phyloP scores from a whole-genome alignment of 2,329 filamentous ascomycete species.

The Cercospora sp. region DNA sequence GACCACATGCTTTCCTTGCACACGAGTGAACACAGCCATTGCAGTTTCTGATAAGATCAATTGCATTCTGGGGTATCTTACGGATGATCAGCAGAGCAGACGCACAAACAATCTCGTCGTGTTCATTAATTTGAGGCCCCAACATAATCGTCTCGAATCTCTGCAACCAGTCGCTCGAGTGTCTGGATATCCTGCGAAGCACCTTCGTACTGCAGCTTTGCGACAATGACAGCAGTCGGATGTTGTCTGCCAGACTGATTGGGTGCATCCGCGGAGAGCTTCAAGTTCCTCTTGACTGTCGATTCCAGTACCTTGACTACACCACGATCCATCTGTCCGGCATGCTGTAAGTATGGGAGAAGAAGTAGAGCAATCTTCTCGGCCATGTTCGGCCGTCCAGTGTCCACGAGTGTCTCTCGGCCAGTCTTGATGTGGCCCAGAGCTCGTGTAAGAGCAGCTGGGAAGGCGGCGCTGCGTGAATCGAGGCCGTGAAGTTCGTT shows the following conservation, averaged over 20 bases:
- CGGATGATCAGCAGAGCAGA: not conserved
- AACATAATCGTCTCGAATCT: constrained; percentile 15
- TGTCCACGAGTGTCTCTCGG: constrained; percentile 41
- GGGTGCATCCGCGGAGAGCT: constrained; percentile 8
- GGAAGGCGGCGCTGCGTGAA: constrained; percentile 67
- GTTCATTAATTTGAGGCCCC: not conserved
- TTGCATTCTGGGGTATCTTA: constrained; percentile 2
- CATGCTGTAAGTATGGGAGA: constrained; percentile 46
- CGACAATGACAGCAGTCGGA: constrained; percentile 4
- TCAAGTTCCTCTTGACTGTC: constrained; percentile 40
- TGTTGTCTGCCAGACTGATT: constrained; percentile 12
- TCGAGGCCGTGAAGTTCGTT: constrained; percentile 68
- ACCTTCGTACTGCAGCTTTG: constrained; percentile 14
- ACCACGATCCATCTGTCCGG: constrained; percentile 53
- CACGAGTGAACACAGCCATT: too few species aligned
- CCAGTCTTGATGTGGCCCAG: constrained; percentile 63
- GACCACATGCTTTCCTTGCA: too few species aligned
- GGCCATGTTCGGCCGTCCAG: constrained; percentile 43
- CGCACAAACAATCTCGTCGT: not conserved
- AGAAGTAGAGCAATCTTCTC: constrained; percentile 53
- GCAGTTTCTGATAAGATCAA: too few species aligned
- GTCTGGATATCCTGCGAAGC: constrained; percentile 13
- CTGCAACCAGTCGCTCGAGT: constrained; percentile 6
- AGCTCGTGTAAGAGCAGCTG: constrained; percentile 66
- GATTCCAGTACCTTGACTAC: constrained; percentile 54